Base-by-base conservation (phyloP, 306 rosid genomes). In the Lotus japonicus region DNA sequence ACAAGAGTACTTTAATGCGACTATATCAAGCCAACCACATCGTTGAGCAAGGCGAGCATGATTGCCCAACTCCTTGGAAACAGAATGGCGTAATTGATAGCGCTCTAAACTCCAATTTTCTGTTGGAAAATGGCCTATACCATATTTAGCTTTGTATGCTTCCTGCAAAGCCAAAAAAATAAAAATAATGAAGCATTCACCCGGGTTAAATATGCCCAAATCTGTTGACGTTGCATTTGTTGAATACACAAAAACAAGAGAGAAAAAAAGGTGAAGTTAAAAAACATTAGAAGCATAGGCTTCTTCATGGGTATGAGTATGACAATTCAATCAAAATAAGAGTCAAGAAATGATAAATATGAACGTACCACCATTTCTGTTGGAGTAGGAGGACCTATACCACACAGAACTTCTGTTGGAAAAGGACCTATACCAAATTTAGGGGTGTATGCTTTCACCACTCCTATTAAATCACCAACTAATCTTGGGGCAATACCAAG, bases 21-120 rank as follows among this genome's bases (percentile, higher is more conserved):
- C 95, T 56, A 94, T 66, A 79, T 94, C 99, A 35, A 90, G 97
- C 97, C 97, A 94, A 58, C 99, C 99, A 79, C 99, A 94, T 19
- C 97, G 95, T 35, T 96, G 90, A 63, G 99, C 97, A 44, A 95
- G 95, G 28, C 99, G 97, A 60, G 97, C 90, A 13, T 57, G 99
- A n/a, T n/a, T 94, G 63, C 99, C 99, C 78, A 88, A 94, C 86
- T 94, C 99, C 59, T n/a, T n/a, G n/a, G n/a, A n/a, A n/a, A n/a
- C n/a, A n/a, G n/a, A n/a, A n/a, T n/a, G n/a, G n/a, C n/a, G n/a
- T n/a, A n/a, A n/a, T n/a, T n/a, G n/a, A n/a, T n/a, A n/a, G n/a
- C n/a, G n/a, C n/a, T n/a, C n/a, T n/a, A n/a, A n/a, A n/a, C n/a
- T n/a, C n/a, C n/a, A 82, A 66, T 85, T 70, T 84, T 94, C 99